A percentile compares a stretch with the other conserved stretches of the same genome.
Evolutionary conservation across 129 eudicot genomes (phyloP).

Genomic region (Lonicera japonica): DNA sequence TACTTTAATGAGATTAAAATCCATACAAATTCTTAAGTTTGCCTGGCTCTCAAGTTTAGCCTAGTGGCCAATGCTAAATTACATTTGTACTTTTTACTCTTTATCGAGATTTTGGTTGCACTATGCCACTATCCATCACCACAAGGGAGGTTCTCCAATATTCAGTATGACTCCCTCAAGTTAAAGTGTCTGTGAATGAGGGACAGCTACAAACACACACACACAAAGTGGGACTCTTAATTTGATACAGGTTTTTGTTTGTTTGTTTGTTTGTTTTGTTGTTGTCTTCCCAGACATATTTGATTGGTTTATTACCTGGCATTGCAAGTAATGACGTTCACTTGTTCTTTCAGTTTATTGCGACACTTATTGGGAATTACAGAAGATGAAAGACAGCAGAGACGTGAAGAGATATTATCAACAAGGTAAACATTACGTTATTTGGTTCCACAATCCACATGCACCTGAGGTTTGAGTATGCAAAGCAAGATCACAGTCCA

Average conservation of each 20-base stretch:
- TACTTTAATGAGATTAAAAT: too few species aligned
- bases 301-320: not conserved
- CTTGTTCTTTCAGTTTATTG: conserved; percentile 55
- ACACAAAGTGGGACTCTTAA: too few species aligned
- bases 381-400: conserved; percentile 81
- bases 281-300: not conserved
- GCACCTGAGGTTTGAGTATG: not conserved
- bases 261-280: too few species aligned
- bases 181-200: too few species aligned
- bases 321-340: conserved; percentile 4
- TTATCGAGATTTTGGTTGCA: not conserved
- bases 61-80: too few species aligned
- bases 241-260: too few species aligned
- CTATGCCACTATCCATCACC: not conserved
- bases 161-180: too few species aligned
- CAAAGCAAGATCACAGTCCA: too few species aligned
- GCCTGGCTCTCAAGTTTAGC: too few species aligned
- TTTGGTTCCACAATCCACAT: not conserved
- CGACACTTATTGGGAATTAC: conserved; percentile 78
- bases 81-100: not conserved
- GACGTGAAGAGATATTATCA: conserved; percentile 90
- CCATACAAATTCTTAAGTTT: too few species aligned
- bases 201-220: too few species aligned
- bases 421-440: conserved; percentile 52
- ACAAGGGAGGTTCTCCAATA: not conserved